Evolutionary conservation across 2,329 filamentous ascomycete species (phyloP).

Genomic region (Monilinia laxa): DNA sequence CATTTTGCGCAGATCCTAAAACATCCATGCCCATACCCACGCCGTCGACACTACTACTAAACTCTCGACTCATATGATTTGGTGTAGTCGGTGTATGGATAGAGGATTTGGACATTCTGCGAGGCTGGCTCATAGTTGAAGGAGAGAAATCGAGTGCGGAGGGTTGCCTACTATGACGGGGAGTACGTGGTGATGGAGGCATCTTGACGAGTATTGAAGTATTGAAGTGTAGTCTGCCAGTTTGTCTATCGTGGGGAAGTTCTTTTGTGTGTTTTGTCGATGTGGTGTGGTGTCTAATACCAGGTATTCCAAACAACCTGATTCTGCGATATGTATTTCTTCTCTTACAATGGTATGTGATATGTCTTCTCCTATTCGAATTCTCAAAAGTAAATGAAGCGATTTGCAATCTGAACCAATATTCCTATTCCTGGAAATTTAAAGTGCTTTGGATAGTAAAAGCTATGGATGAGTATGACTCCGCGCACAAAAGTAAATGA

Average conservation of each 20-base stretch:
- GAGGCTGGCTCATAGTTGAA: slow-evolving; percentile 31
- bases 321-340: background rate
- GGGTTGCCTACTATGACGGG: slow-evolving; percentile 58
- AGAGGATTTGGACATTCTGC: slow-evolving; percentile 38
- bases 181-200: slow-evolving; percentile 53
- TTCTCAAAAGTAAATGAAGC: slow-evolving; percentile 1
- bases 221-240: slow-evolving; percentile 24
- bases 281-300: background rate
- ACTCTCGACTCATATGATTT: slow-evolving; percentile 25
- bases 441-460: background rate
- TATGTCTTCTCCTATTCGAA: slow-evolving; percentile 18
- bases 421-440: slow-evolving; percentile 7
- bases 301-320: background rate
- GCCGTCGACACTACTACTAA: slow-evolving; percentile 10
- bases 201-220: slow-evolving; percentile 40
- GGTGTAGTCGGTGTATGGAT: slow-evolving; percentile 37
- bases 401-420: slow-evolving; percentile 19
- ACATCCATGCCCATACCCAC: slow-evolving; percentile 33
- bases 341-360: background rate
- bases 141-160: slow-evolving; percentile 52
- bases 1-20: slow-evolving; percentile 40
- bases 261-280: background rate
- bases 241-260: background rate
- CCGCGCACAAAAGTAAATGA: slow-evolving; percentile 8
- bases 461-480: background rate